Conservation (phyloP, 495 filamentous ascomycete genomes). For the Hypoxylon lienhwacheense region DNA sequence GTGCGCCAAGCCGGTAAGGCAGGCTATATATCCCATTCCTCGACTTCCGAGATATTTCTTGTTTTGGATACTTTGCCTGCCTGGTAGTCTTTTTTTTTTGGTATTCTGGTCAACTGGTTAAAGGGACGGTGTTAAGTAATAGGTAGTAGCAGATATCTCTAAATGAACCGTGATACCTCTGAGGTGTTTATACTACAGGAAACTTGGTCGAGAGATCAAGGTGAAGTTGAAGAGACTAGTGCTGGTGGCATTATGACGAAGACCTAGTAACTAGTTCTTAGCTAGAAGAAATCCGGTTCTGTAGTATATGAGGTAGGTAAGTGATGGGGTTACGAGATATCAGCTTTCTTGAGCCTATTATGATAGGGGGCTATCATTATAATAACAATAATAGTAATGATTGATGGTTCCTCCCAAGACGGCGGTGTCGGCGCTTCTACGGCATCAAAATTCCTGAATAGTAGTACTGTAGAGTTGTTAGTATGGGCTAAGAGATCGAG, state of each 20-base stretch:
- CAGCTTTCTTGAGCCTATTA: neutral
- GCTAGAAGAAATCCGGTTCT: neutral
- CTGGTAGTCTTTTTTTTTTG: no score
- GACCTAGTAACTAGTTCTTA: neutral
- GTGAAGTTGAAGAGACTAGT: neutral
- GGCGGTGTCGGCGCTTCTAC: slow-evolving; percentile 29
- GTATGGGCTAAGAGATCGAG: slow-evolving; percentile 12
- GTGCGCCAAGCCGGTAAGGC: slow-evolving; percentile 21
- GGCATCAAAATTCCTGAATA: slow-evolving; percentile 19
- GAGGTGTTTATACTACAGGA: neutral
- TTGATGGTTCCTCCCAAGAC: neutral
- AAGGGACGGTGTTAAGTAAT: neutral
- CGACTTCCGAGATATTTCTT: slow-evolving; percentile 2
- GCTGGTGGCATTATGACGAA: neutral
- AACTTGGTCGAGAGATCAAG: neutral
- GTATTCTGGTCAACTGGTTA: neutral
- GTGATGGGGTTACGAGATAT: neutral
- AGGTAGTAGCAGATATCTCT: no score
- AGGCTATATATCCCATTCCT: slow-evolving; percentile 1
- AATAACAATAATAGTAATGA: neutral
- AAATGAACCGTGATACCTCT: no score
- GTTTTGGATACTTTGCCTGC: slow-evolving; percentile 5
- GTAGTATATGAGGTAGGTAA: neutral
- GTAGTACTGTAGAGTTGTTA: slow-evolving; percentile 17
- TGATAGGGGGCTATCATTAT: neutral